A percentile compares a stretch with the other conserved stretches of the same genome.
phyloP scores from a whole-genome alignment of 2,329 filamentous ascomycete species.

The Lachnellula willkommii region DNA sequence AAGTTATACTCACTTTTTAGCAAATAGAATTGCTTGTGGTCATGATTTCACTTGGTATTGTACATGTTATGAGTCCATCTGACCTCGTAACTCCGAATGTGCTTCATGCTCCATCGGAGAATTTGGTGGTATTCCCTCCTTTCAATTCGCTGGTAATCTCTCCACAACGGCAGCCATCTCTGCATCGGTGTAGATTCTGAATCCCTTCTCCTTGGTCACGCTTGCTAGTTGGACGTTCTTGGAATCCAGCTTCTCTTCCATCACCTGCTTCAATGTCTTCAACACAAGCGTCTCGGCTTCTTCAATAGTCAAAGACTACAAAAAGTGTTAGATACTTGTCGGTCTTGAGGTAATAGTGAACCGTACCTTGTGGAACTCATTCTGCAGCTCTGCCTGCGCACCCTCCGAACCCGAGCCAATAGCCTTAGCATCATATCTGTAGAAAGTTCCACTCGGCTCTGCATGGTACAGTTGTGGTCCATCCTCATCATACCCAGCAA shows the following conservation, averaged over 20 bases:
- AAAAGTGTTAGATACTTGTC: slow-evolving; percentile 10
- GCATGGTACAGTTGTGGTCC: slow-evolving; percentile 96
- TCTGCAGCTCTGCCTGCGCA: slow-evolving; percentile 95
- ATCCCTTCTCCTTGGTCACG: slow-evolving; percentile 95
- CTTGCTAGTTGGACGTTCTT: slow-evolving; percentile 99
- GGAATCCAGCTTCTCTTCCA: slow-evolving; percentile 98
- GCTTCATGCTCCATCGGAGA: slow-evolving; percentile 4
- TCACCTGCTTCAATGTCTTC: slow-evolving; percentile 98
- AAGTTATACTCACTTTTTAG: background rate
- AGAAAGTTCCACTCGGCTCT: slow-evolving; percentile 96
- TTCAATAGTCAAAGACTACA: slow-evolving; percentile 74
- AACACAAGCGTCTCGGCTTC: slow-evolving; percentile 94
- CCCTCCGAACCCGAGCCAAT: slow-evolving; percentile 97
- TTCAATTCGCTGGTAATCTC: slow-evolving; percentile 64
- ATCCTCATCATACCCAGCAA: slow-evolving; percentile 96
- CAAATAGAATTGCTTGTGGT: background rate
- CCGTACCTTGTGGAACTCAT: slow-evolving; percentile 86
- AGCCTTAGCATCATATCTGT: slow-evolving; percentile 97
- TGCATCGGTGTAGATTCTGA: slow-evolving; percentile 96
- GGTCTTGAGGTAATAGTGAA: background rate
- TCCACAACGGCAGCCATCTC: slow-evolving; percentile 94
- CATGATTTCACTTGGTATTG: background rate
- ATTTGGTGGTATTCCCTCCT: slow-evolving; percentile 1
- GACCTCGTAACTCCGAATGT: slow-evolving; percentile 2
- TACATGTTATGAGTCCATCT: background rate